Base-by-base conservation (phyloP, 1,284 basidiomycete genomes). In the Trichosporon asahii region DNA sequence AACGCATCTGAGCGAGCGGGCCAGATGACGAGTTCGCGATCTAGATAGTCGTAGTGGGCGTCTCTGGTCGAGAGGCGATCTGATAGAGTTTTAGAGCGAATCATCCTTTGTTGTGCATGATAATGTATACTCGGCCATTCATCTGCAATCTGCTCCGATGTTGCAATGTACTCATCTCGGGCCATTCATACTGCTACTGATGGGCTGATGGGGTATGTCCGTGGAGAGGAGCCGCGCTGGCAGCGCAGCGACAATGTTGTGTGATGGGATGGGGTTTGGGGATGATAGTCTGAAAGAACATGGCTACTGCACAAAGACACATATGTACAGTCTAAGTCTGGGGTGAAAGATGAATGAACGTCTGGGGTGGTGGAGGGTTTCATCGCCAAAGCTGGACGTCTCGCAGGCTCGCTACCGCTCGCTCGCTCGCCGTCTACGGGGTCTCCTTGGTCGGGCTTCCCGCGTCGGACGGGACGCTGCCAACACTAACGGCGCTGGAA, bases 381-480 rank as follows among this genome's bases (percentile, higher is more conserved):
- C 18, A 23, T 14, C n/a, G n/a, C n/a, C n/a, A n/a, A n/a, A n/a
- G n/a, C n/a, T n/a, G n/a, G n/a, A n/a, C n/a, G n/a, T n/a, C n/a
- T n/a, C n/a, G n/a, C n/a, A n/a, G n/a, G n/a, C n/a, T n/a, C n/a
- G n/a, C n/a, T n/a, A n/a, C n/a, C n/a, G n/a, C n/a, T n/a, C n/a
- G n/a, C n/a, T n/a, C n/a, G n/a, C n/a, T n/a, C n/a, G n/a, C 1
- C 15, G 27, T 15, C 31, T 15, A 46, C 31, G 33, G 31, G 65
- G 70, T 66, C 71, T 72, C 71, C 71, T 68, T 70, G 31, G 71
- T 70, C 12, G 72, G 69, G 66, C 64, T 67, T 49, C 69, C 70
- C 1, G 70, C 72, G 35, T 68, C 69, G 12, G 49, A 40, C 53
- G 68, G 65, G 46, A 68, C 68, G 9, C 64, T 60, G 53, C 69